Conservation (phyloP, 768 basidiomycete genomes). For the Cystofilobasidium bisporidii region DNA sequence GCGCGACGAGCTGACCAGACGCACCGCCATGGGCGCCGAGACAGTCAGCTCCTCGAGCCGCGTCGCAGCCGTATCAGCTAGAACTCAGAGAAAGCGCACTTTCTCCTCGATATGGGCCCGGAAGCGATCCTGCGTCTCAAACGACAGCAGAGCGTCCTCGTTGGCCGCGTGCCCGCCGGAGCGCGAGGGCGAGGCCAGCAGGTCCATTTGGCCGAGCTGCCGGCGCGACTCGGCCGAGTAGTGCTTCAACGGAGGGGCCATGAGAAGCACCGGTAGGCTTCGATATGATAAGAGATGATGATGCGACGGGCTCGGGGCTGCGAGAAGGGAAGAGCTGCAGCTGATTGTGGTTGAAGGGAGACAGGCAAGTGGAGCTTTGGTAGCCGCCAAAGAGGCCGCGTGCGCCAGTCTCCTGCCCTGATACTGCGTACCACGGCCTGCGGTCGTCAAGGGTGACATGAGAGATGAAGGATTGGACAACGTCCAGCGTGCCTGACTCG, state of each 20-base stretch:
- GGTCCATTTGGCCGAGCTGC: constrained; percentile 13
- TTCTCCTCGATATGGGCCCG: constrained; percentile 18
- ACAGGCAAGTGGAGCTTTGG: no score
- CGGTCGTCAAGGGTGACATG: no score
- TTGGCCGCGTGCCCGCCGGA: constrained; percentile 21
- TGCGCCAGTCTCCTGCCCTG: no score
- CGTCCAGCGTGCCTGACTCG: no score
- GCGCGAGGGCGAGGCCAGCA: constrained; percentile 18
- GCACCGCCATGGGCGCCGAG: background rate
- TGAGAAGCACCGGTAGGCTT: background rate
- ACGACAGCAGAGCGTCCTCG: constrained; percentile 19
- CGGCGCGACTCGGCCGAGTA: background rate
- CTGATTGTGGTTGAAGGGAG: no score
- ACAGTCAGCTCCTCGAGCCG: no score
- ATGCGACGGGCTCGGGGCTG: no score
- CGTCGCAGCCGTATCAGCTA: no score
- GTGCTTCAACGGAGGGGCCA: background rate
- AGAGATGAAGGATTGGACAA: no score
- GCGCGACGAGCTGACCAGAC: background rate
- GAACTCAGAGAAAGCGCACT: background rate
- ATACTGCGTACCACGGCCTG: no score
- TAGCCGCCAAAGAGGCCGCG: no score
- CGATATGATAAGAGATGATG: background rate
- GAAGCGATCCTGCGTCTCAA: constrained; percentile 9
- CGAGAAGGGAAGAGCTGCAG: no score